These are phyloP conservation scores for Veloboletus limbatus DNA, from an alignment of 1,284 basidiomycete species.

Conservation along the genomic window DNA sequence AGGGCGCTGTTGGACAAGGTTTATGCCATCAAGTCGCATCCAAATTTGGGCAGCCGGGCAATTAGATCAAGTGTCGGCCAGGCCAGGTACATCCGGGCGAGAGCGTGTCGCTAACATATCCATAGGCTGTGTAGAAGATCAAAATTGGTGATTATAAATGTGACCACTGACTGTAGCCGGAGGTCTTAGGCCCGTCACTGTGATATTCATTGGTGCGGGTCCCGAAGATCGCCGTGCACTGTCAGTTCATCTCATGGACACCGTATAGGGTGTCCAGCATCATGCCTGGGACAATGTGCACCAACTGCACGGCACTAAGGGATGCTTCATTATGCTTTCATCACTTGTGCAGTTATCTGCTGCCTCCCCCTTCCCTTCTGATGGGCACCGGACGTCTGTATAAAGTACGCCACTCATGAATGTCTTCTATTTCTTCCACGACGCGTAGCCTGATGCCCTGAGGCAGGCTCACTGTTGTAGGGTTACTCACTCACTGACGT, in stretches of 20 bases:
- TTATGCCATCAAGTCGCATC: conserved; percentile 22
- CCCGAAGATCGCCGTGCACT: conserved; percentile 6
- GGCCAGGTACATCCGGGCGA: conserved; percentile 17
- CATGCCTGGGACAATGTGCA: conserved; percentile 6
- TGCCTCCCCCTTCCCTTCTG: conserved; percentile 13
- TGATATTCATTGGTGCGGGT: conserved; percentile 12
- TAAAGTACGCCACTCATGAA: conserved; percentile 15
- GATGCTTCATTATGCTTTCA: conserved; percentile 5
- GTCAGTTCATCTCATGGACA: conserved; percentile 8
- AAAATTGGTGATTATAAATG: conserved; percentile 19
- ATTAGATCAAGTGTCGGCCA: conserved; percentile 12
- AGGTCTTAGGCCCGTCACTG: conserved; percentile 8
- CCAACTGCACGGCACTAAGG: conserved; percentile 4
- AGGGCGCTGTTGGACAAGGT: conserved; percentile 23
- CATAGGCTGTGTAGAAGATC: conserved; percentile 18
- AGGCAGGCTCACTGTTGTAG: conserved; percentile 5
- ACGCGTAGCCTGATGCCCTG: conserved; percentile 24
- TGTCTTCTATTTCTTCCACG: conserved; percentile 23
- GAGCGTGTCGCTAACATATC: conserved; percentile 20
- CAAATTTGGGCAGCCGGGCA: conserved; percentile 25
- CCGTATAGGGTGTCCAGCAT: conserved; percentile 4
- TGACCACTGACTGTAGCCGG: conserved; percentile 12
- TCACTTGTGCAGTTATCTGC: conserved; percentile 11
- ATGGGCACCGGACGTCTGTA: conserved; percentile 10
- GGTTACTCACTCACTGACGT: conserved; percentile 12